Conservation (phyloP, 176 grass and related monocot species). For the Avena sativa region DNA sequence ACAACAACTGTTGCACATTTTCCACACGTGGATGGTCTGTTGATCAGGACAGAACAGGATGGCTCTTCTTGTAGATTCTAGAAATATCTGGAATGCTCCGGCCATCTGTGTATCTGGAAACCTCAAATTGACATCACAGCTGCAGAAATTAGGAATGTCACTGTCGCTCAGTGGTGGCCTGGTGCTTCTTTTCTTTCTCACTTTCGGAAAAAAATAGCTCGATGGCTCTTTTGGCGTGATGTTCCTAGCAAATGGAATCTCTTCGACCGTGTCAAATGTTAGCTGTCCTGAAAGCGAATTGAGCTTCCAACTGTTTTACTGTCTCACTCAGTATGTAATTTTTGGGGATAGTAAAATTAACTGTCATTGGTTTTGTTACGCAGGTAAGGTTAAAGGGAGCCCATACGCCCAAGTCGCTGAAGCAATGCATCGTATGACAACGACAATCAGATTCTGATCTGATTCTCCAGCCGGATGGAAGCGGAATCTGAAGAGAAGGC, state of each 20-base stretch:
- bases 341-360: background rate
- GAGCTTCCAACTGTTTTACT: background rate
- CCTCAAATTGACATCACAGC: conserved; percentile 37
- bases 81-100: conserved; percentile 39
- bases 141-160: conserved; percentile 11
- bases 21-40: background rate
- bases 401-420: conserved; percentile 55
- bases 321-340: background rate
- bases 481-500: conserved; percentile 2
- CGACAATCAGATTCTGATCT: background rate
- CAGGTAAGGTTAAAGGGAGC: conserved; percentile 60
- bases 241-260: conserved; percentile 1
- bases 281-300: conserved; percentile 24
- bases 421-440: conserved; percentile 54
- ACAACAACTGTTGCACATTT: conserved; percentile 10
- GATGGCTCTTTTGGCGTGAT: conserved; percentile 18
- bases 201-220: background rate
- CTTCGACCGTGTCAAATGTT: conserved; percentile 36
- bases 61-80: conserved; percentile 3
- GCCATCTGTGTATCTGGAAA: conserved; percentile 18
- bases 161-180: background rate
- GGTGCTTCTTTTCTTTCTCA: background rate
- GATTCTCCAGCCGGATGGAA: background rate
- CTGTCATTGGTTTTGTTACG: background rate
- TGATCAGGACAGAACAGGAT: conserved; percentile 25